phyloP scores from a whole-genome alignment of 2,329 filamentous ascomycete genomes.

The Penicillium psychrosexuale region DNA sequence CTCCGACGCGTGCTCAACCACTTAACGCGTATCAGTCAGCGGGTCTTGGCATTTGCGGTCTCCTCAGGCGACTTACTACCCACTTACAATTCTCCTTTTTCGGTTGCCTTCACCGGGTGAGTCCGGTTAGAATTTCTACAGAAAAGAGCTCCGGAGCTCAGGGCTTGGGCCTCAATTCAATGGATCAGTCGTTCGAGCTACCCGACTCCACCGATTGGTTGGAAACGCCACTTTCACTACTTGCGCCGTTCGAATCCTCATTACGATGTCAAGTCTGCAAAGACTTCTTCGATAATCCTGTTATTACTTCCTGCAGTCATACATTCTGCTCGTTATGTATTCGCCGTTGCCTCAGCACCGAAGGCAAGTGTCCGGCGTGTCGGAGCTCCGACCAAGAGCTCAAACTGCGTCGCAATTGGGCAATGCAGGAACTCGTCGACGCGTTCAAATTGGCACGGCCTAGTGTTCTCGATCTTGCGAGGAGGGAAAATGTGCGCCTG shows the following conservation, averaged over 20 bases:
- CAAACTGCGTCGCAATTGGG: constrained; percentile 79
- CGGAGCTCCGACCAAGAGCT: constrained; percentile 75
- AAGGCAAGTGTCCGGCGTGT: constrained; percentile 86
- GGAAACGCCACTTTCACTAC: constrained; percentile 43
- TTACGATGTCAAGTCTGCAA: constrained; percentile 97
- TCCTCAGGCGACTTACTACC: constrained; percentile 13
- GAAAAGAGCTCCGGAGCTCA: neutral
- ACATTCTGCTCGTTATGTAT: constrained; percentile 98
- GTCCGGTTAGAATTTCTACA: neutral
- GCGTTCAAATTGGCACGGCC: constrained; percentile 67
- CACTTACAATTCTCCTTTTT: constrained; percentile 8
- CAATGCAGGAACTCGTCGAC: constrained; percentile 78
- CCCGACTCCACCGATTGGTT: constrained; percentile 51
- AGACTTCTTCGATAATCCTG: constrained; percentile 90
- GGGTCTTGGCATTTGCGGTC: constrained; percentile 33
- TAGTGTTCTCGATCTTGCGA: constrained; percentile 63
- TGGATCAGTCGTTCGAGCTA: constrained; percentile 40
- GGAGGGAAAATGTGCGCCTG: constrained; percentile 51
- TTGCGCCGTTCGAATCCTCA: constrained; percentile 66
- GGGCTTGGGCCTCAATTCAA: constrained; percentile 9
- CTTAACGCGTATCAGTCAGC: constrained; percentile 46
- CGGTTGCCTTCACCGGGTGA: neutral
- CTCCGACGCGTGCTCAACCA: constrained; percentile 37
- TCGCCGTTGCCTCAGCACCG: constrained; percentile 73
- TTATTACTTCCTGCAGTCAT: constrained; percentile 91